These are phyloP conservation scores for Xylaria sp. DNA, from an alignment of 2,329 filamentous ascomycete species.

Conservation along the genomic window DNA sequence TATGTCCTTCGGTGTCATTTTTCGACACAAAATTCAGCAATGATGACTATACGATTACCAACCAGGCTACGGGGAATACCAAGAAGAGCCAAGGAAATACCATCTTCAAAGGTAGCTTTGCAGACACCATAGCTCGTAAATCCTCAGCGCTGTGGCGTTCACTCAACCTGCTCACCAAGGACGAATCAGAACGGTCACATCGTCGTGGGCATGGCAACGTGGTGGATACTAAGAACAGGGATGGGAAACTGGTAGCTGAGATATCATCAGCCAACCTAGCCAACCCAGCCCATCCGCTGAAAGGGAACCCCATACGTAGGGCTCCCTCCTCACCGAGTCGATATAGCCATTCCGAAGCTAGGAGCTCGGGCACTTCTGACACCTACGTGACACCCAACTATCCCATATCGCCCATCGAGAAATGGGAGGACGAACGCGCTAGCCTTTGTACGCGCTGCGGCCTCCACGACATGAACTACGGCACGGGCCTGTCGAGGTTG, in stretches of 20 bases:
- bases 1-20: slow-evolving; percentile 14
- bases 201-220: slow-evolving; percentile 65
- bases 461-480: slow-evolving; percentile 8
- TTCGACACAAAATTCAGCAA: slow-evolving; percentile 65
- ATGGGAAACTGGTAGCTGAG: slow-evolving; percentile 1
- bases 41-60: slow-evolving; percentile 61
- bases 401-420: neutral
- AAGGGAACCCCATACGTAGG: slow-evolving; percentile 29
- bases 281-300: neutral
- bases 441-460: slow-evolving; percentile 18
- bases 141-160: slow-evolving; percentile 48
- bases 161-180: slow-evolving; percentile 46
- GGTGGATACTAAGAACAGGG: slow-evolving; percentile 52
- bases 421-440: slow-evolving; percentile 11
- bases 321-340: slow-evolving; percentile 31
- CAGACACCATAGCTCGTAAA: slow-evolving; percentile 47
- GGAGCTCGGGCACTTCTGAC: slow-evolving; percentile 36
- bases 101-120: slow-evolving; percentile 44
- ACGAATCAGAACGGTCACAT: slow-evolving; percentile 11
- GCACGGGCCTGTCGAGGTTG: neutral
- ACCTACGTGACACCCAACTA: slow-evolving; percentile 37
- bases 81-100: slow-evolving; percentile 25
- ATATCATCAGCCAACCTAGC: slow-evolving; percentile 2
- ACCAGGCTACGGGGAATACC: slow-evolving; percentile 41
- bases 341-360: slow-evolving; percentile 35